These are phyloP conservation scores for Nicotiana tomentosiformis DNA, from an alignment of 257 asterid species.

Conservation along the genomic window DNA sequence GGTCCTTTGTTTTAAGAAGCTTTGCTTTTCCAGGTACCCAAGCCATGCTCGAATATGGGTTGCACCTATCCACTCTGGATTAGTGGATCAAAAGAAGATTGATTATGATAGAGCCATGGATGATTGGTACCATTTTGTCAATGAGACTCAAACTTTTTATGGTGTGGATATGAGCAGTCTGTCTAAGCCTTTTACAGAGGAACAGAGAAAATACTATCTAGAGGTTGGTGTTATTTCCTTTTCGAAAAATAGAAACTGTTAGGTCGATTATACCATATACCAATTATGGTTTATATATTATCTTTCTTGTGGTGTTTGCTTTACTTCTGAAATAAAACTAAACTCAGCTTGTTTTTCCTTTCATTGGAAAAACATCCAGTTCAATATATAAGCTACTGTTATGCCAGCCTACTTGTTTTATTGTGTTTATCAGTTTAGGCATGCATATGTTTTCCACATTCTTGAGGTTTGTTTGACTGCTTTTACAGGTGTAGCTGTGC, in stretches of 20 bases:
- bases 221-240: conserved; percentile 43
- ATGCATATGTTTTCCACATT: neutral
- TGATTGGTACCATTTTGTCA: conserved; percentile 67
- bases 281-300: neutral
- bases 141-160: conserved; percentile 55
- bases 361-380: neutral
- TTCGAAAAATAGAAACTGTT: neutral
- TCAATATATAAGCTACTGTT: neutral
- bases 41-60: conserved; percentile 98
- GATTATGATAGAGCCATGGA: conserved; percentile 64
- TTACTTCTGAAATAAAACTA: neutral
- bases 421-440: neutral
- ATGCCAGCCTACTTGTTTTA: neutral
- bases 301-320: neutral
- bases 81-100: conserved; percentile 57
- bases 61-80: conserved; percentile 73
- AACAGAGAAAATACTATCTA: conserved; percentile 75
- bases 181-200: conserved; percentile 61
- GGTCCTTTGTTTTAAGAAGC: neutral
- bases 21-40: conserved; percentile 68
- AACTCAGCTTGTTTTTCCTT: neutral
- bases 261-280: neutral
- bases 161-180: conserved; percentile 89
- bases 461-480: neutral
- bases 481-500: neutral